Evolutionary conservation across 768 basidiomycete species (phyloP), one percentile per base, ranked within the genome.

Genomic region (Aureoboletus auriporus): DNA sequence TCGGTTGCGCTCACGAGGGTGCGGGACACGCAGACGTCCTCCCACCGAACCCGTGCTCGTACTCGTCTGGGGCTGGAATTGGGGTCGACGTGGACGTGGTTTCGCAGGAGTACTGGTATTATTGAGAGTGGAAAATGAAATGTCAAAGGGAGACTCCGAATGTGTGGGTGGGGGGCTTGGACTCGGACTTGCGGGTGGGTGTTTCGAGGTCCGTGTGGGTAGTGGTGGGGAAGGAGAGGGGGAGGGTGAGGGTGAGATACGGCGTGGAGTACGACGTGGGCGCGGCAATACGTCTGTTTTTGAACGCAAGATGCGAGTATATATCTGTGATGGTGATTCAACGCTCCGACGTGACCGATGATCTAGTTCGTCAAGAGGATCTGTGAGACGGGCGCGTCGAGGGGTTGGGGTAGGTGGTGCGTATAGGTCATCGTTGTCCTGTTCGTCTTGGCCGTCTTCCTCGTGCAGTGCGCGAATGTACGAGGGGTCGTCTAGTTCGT

Each of bases 401-500:
- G 50, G 62, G 12, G 39, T 63, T 28, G 51, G 62, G 0, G 61
- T 58, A 8, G 55, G 47, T 2, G 66, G 63, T 29, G 31, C 50
- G 13, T 52, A 51, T 1, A 14, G 53, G 12, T 58, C 61, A 6
- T 56, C 49, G 13, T 44, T 33, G 20, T 53, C 54, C 30, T 51
- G 53, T 13, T 49, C 50, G 29, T 50, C 42, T 4, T 34, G 17
- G 10, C 49, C 51, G 30, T 37, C 20, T 23, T 23, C 20, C 20
- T 23, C 20, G 20, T 23, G 20, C 20, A 55, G 41, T 1, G 34
- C 52, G 14, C 45, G 54, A 7, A 65, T 52, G 17, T 67, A 66
- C 4, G 66, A 66, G 17, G 66, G 64, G 38, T 66, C 66, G 7
- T 71, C 71, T 8, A 83, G 53, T 55, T 84, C 78, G 58, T 83